Percentiles rank a stretch among this genome's conserved stretches.
phyloP scores from a whole-genome alignment of 73 alveolate species.

The Blepharisma japonicum region DNA sequence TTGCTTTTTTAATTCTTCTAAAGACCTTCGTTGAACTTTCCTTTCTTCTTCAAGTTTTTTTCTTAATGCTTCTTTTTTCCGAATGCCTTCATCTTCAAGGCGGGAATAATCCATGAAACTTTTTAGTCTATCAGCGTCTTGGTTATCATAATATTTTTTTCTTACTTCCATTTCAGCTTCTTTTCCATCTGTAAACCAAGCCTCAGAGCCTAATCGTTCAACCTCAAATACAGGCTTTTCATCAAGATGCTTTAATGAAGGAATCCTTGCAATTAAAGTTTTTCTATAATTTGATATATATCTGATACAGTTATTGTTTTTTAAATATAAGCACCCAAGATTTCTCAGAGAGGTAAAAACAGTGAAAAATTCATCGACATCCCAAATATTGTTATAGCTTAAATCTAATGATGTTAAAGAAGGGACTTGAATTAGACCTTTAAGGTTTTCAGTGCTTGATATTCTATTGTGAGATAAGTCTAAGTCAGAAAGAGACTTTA shows the following conservation, averaged over 20 bases:
- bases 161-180: conserved; percentile 77
- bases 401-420: conserved; percentile 72
- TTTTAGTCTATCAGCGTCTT: conserved; percentile 37
- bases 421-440: conserved; percentile 57
- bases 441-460: conserved; percentile 46
- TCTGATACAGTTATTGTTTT: conserved; percentile 78
- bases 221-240: conserved; percentile 87
- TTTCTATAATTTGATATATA: conserved; percentile 73
- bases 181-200: conserved; percentile 82
- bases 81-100: background rate
- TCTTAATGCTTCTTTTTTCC: background rate
- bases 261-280: conserved; percentile 65
- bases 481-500: conserved; percentile 61
- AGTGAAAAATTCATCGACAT: conserved; percentile 60
- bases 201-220: conserved; percentile 82
- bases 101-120: background rate
- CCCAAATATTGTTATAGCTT: conserved; percentile 62
- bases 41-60: conserved; percentile 8
- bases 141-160: conserved; percentile 46
- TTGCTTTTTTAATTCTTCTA: conserved; percentile 4
- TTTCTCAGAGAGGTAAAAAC: conserved; percentile 58
- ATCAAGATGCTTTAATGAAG: conserved; percentile 69
- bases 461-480: conserved; percentile 75
- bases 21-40: background rate
- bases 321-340: conserved; percentile 69